Evolutionary conservation across 2,329 filamentous ascomycete species (phyloP).

Genomic region (Camptophora hylomeconis): DNA sequence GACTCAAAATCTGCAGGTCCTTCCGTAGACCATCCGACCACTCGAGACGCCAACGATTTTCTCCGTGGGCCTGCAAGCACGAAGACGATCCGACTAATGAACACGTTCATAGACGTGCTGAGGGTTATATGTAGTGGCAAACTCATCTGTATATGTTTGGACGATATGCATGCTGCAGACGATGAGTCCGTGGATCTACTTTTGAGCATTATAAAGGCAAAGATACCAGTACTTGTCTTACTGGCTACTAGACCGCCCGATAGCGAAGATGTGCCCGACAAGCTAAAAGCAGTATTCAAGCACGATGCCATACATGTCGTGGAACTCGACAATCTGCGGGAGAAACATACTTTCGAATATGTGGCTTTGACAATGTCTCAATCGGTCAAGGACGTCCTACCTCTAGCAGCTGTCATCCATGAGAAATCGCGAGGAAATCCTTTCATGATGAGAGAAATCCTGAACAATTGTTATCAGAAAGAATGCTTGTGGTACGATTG

Average conservation of each 20-base stretch:
- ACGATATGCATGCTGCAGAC: slow-evolving; percentile 85
- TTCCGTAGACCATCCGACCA: neutral
- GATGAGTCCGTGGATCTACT: slow-evolving; percentile 76
- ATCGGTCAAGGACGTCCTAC: slow-evolving; percentile 56
- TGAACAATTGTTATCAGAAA: slow-evolving; percentile 74
- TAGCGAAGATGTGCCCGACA: slow-evolving; percentile 35
- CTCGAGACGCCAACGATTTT: slow-evolving; percentile 19
- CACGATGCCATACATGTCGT: slow-evolving; percentile 53
- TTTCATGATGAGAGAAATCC: slow-evolving; percentile 84
- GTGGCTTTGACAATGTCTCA: slow-evolving; percentile 71
- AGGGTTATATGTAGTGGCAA: slow-evolving; percentile 70
- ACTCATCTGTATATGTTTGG: slow-evolving; percentile 76
- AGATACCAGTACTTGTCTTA: slow-evolving; percentile 70
- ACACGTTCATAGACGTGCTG: slow-evolving; percentile 75
- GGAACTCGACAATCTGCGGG: slow-evolving; percentile 57
- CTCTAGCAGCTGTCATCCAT: slow-evolving; percentile 71
- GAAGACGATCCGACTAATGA: slow-evolving; percentile 60
- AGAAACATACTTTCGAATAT: slow-evolving; percentile 70
- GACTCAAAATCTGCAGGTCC: slow-evolving; percentile 4
- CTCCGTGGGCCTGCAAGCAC: slow-evolving; percentile 27
- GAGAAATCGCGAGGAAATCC: slow-evolving; percentile 81
- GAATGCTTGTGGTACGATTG: slow-evolving; percentile 88
- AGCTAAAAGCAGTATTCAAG: slow-evolving; percentile 30
- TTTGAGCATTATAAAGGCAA: slow-evolving; percentile 62
- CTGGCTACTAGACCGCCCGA: slow-evolving; percentile 63